Percentiles rank a stretch among this genome's conserved stretches.
phyloP scores from a whole-genome alignment of 2,329 filamentous ascomycete species.

The Ophiostoma tasmaniense region DNA sequence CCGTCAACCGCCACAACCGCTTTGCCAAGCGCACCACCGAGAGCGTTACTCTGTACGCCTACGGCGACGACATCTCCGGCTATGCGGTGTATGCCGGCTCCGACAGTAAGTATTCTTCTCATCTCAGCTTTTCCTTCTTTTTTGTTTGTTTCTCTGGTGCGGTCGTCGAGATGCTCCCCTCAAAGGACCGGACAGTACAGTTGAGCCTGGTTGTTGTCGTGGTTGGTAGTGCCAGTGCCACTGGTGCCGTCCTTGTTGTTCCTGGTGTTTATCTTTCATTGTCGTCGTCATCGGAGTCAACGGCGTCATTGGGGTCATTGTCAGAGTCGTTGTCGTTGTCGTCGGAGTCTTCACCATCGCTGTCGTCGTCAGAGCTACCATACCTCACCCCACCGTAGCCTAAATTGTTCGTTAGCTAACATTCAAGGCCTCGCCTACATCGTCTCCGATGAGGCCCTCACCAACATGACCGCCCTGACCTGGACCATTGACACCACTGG shows the following conservation, averaged over 20 bases:
- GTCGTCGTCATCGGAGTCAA: not conserved
- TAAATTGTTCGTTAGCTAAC: not conserved
- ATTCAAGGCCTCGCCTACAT: constrained; percentile 13
- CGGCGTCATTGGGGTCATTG: not conserved
- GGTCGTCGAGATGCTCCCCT: too few relatives aligned
- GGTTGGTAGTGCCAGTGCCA: not conserved
- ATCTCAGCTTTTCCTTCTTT: not conserved
- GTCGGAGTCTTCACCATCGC: not conserved
- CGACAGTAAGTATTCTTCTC: not conserved
- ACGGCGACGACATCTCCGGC: constrained; percentile 7
- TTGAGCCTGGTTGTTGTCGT: not conserved
- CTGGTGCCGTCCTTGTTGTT: not conserved
- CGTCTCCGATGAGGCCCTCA: not conserved
- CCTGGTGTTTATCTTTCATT: not conserved
- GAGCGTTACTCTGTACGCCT: constrained; percentile 8
- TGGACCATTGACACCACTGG: constrained; percentile 15
- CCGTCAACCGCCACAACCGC: not conserved
- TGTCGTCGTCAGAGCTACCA: not conserved
- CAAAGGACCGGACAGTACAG: not conserved
- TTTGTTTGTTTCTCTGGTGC: not conserved
- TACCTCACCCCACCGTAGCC: too few relatives aligned
- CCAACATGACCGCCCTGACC: constrained; percentile 11
- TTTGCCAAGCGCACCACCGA: constrained; percentile 10
- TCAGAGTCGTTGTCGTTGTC: not conserved
- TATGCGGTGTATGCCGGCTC: not conserved